phyloP scores from a whole-genome alignment of 257 asterid species.

The Nicotiana attenuata region DNA sequence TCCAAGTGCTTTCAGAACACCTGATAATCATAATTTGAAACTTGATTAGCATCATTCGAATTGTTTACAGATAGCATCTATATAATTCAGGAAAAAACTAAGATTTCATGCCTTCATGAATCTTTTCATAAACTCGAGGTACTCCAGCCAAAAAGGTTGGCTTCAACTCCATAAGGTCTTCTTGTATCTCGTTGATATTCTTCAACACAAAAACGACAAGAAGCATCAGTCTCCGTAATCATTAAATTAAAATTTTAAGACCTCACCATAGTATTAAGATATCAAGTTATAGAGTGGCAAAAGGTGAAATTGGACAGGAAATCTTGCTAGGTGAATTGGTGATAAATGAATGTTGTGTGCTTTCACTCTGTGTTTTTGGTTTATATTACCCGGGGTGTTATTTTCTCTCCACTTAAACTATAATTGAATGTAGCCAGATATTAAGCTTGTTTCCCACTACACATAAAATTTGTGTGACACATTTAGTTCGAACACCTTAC shows the following conservation, averaged over 20 bases:
- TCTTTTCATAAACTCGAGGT: constrained; percentile 80
- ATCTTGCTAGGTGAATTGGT: too few relatives aligned
- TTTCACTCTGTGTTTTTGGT: too few relatives aligned
- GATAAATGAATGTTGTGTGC: too few relatives aligned
- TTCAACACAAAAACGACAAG: constrained; percentile 21
- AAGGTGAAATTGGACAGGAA: too few relatives aligned
- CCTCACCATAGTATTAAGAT: too few relatives aligned
- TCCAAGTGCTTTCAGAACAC: constrained; percentile 76
- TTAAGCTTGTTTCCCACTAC: neutral
- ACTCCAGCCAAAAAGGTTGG: constrained; percentile 97
- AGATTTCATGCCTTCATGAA: constrained; percentile 65
- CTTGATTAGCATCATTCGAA: constrained; percentile 2
- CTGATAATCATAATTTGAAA: constrained; percentile 26
- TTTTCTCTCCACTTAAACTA: too few relatives aligned
- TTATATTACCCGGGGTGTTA: too few relatives aligned
- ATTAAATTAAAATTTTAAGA: neutral
- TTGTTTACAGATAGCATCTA: neutral
- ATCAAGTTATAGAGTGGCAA: too few relatives aligned
- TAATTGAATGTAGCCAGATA: too few relatives aligned
- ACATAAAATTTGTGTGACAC: neutral
- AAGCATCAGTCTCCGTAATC: constrained; percentile 1
- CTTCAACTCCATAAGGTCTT: constrained; percentile 72
- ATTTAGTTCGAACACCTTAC: constrained; percentile 31
- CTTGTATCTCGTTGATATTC: constrained; percentile 80
- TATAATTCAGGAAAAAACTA: neutral